Base-by-base conservation (phyloP, 2,329 filamentous ascomycete genomes). In the Coniochaeta sp. region DNA sequence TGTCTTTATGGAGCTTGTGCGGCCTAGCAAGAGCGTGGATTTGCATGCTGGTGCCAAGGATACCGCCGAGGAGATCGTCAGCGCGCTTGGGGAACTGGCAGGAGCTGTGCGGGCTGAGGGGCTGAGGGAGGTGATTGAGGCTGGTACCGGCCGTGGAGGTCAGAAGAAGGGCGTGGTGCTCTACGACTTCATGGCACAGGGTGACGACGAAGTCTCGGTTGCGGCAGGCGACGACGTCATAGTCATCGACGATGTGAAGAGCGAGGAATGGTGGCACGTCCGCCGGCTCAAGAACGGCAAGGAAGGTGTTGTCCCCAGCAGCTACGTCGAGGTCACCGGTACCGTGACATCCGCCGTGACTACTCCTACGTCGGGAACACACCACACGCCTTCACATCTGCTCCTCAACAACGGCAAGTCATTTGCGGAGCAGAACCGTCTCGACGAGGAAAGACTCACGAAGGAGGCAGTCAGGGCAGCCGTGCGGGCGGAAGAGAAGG, bases 201-300 rank as follows among this genome's bases (percentile, higher is more conserved):
- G 91, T 31, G 89, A 96, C 7, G 94, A 99, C 61, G 94, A 99
- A 69, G 92, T 99, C 47, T 96, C 90, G 0, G 94, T 99, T 46
- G 85, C 82, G 24, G 80, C 87, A 20, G 94, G 87, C 35, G 94
- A 99, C 64, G 92, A 99, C 63, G 92, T 99, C 35, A 74, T 95
- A 40, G 76, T 99, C 51, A 68, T 97, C 52, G 92, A 99, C 64
- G 91, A 96, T 63, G 82, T 77, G 30, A 94, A 91, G 70, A 96
- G 91, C 56, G 91, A 96, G 53, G 94, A 99, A 65, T 99, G 94
- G 94, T 97, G 94, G 92, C 91, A 94, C 75, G 90, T 99, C 31
- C 83, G 88, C 54, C 83, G 91, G 31, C 64, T 96, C 56, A 95
- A 91, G 72, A 97, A 91, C 65, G 90, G 90, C 60, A 94, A 91